Percentiles rank a stretch among this genome's conserved stretches.
Evolutionary conservation across 345 rosid genomes (phyloP).

Genomic region (Arabidopsis arenosa): DNA sequence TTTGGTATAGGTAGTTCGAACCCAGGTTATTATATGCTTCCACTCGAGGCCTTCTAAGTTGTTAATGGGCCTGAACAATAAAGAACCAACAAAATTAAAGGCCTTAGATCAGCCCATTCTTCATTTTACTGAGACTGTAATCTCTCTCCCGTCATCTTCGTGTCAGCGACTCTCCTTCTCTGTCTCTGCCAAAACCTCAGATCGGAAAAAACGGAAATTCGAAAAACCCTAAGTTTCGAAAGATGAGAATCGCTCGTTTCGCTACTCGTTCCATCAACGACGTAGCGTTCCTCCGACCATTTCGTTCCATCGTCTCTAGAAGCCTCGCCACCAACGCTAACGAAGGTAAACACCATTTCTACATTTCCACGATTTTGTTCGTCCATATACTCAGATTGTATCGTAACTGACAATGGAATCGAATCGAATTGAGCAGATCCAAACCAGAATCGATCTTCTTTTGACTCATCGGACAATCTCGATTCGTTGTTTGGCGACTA

Average conservation of each 20-base stretch:
- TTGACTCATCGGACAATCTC: slow-evolving; percentile 44
- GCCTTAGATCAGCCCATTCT: slow-evolving; percentile 21
- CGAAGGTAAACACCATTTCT: slow-evolving; percentile 43
- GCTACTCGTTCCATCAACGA: slow-evolving; percentile 42
- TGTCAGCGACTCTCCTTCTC: neutral
- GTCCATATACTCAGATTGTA: neutral
- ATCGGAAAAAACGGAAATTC: slow-evolving; percentile 30
- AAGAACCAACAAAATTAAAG: neutral
- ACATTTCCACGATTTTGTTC: neutral
- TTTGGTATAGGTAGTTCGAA: neutral
- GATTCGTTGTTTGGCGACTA: slow-evolving; percentile 50
- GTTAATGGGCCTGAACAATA: slow-evolving; percentile 6
- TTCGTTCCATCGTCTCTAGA: slow-evolving; percentile 39
- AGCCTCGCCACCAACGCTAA: slow-evolving; percentile 45
- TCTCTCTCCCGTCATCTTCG: slow-evolving; percentile 21
- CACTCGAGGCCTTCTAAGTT: neutral
- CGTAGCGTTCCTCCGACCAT: slow-evolving; percentile 29
- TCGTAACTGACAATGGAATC: slow-evolving; percentile 6
- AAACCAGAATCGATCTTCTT: slow-evolving; percentile 15
- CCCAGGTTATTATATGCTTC: too few relatives aligned
- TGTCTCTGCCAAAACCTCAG: slow-evolving; percentile 41
- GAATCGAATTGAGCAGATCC: slow-evolving; percentile 19
- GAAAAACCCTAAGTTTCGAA: slow-evolving; percentile 32
- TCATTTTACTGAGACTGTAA: neutral
- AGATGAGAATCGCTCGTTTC: slow-evolving; percentile 47